Conservation (phyloP, 371 early-diverging fungal species). For the Fennellomyces sp. region DNA sequence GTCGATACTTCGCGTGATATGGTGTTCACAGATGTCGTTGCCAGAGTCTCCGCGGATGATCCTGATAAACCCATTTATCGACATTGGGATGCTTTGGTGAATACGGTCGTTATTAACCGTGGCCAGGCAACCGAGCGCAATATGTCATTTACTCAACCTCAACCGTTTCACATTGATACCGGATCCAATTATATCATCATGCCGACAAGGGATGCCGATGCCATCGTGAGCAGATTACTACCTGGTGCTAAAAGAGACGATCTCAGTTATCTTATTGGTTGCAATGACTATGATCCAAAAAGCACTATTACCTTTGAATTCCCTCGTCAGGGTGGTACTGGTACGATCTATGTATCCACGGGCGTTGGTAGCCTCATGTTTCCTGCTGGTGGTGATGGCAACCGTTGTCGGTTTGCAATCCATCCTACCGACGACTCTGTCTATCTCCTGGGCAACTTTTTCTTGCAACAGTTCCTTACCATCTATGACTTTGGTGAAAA, state of each 20-base stretch:
- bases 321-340: not conserved
- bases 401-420: not conserved
- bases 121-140: not conserved
- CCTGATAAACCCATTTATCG: no score
- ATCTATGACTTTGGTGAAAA: slow-evolving; percentile 9
- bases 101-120: not conserved
- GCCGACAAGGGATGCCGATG: not conserved
- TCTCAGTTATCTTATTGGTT: not conserved
- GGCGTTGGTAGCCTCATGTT: not conserved
- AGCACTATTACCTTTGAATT: not conserved
- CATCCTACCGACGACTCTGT: not conserved
- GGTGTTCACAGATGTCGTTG: not conserved
- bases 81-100: not conserved
- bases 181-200: not conserved
- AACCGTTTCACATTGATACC: not conserved
- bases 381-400: not conserved
- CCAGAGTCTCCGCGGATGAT: not conserved
- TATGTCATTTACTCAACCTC: not conserved
- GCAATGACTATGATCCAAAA: not conserved
- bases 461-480: slow-evolving; percentile 1
- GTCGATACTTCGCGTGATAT: not conserved
- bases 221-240: not conserved
- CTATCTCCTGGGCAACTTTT: slow-evolving; percentile 1
- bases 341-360: not conserved
- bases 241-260: not conserved